A percentile compares a stretch with the other conserved stretches of the same genome.
Evolutionary conservation across 2,329 filamentous ascomycete species (phyloP).

Genomic region (Graphilbum ipis-grandicollis): DNA sequence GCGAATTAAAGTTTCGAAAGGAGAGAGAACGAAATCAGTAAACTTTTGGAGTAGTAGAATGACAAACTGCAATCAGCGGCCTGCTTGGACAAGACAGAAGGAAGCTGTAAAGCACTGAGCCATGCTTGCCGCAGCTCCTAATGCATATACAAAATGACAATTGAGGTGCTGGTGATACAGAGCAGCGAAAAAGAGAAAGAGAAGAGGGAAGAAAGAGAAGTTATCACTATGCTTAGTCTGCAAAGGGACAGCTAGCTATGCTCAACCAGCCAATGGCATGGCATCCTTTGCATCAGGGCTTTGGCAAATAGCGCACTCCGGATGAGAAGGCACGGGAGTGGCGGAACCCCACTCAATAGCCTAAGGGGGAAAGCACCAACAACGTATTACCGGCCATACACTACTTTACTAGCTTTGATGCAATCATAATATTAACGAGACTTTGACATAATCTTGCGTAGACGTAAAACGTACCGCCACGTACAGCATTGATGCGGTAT

Average conservation of each 20-base stretch:
- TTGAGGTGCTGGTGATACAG: no score
- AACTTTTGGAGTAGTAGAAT: no score
- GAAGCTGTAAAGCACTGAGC: not conserved
- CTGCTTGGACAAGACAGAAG: not conserved
- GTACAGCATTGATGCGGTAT: constrained; percentile 3
- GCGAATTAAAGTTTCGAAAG: not conserved
- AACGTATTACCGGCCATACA: no score
- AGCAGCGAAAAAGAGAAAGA: no score
- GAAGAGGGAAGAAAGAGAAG: not conserved
- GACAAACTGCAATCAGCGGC: not conserved
- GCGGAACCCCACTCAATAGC: not conserved
- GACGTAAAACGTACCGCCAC: no score
- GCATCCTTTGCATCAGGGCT: not conserved
- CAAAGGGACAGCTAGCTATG: not conserved
- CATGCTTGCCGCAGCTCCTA: not conserved
- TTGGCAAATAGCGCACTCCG: no score
- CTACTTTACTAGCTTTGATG: no score
- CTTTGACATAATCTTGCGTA: no score
- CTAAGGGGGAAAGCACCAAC: not conserved
- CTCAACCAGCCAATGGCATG: not conserved
- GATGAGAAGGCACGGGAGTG: not conserved
- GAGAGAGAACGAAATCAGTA: not conserved
- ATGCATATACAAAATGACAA: no score
- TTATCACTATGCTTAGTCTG: no score
- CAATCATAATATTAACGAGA: no score